phyloP scores from a whole-genome alignment of 108 stramenopile species.

The Mediolabrus comicus region DNA sequence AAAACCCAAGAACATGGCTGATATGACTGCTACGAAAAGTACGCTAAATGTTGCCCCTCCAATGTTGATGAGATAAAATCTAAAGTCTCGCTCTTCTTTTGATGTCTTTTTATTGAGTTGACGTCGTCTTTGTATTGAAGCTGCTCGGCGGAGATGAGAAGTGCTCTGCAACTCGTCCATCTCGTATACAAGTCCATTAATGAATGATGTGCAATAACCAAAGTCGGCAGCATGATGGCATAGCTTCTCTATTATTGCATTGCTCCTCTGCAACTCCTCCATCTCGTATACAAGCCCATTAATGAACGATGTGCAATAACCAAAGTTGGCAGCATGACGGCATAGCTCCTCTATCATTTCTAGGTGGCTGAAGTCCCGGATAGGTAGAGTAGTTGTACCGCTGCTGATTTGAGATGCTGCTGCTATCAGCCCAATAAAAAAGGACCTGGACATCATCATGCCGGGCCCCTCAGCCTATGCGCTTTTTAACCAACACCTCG shows the following conservation, averaged over 20 bases:
- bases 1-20: slow-evolving; percentile 83
- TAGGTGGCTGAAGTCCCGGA: neutral
- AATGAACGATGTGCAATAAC: neutral
- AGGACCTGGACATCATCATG: neutral
- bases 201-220: neutral
- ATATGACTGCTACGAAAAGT: slow-evolving; percentile 63
- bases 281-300: too few species aligned
- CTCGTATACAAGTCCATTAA: neutral
- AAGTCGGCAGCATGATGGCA: neutral
- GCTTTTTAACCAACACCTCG: too few species aligned
- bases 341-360: too few species aligned
- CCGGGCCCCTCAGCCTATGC: too few species aligned
- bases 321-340: too few species aligned
- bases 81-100: neutral
- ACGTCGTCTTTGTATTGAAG: neutral
- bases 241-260: neutral
- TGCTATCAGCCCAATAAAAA: neutral
- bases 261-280: neutral
- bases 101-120: neutral
- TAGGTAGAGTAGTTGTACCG: neutral
- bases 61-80: slow-evolving; percentile 28
- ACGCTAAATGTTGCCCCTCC: slow-evolving; percentile 44
- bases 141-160: neutral
- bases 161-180: neutral
- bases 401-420: neutral